Conservation (phyloP, 805 yeast species). For the Suhomyces sp. region DNA sequence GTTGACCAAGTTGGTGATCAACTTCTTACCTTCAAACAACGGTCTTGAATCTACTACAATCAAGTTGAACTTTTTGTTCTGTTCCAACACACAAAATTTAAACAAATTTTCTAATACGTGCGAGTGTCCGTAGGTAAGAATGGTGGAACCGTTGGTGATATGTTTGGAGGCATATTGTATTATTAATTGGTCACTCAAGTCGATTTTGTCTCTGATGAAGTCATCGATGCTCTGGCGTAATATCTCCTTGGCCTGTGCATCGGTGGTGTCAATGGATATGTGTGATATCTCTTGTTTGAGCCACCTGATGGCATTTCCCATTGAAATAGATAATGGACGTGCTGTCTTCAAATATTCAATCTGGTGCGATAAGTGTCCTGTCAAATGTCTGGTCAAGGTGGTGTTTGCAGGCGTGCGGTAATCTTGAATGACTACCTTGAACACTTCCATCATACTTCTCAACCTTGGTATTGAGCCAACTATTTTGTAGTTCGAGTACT, state of each 20-base stretch:
- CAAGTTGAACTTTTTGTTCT: constrained; percentile 67
- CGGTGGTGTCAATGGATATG: constrained; percentile 69
- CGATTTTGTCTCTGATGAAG: constrained; percentile 81
- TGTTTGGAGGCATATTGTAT: constrained; percentile 76
- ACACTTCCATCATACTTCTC: constrained; percentile 78
- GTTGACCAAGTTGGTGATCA: constrained; percentile 61
- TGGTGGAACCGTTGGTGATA: constrained; percentile 70
- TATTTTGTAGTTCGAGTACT: constrained; percentile 76
- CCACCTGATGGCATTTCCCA: constrained; percentile 99
- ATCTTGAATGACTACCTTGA: constrained; percentile 73
- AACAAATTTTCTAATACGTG: constrained; percentile 76
- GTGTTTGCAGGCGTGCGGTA: constrained; percentile 84
- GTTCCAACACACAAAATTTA: constrained; percentile 57
- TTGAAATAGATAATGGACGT: constrained; percentile 85
- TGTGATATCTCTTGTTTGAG: constrained; percentile 88
- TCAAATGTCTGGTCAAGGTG: constrained; percentile 81
- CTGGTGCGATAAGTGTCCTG: constrained; percentile 84
- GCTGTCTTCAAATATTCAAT: constrained; percentile 89
- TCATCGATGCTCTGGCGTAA: constrained; percentile 69
- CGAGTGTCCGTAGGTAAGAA: constrained; percentile 86
- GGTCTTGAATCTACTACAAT: constrained; percentile 93
- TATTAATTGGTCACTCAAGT: constrained; percentile 75
- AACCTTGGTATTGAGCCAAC: constrained; percentile 91
- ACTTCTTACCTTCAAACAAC: constrained; percentile 82
- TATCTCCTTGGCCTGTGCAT: constrained; percentile 61